Percentiles rank a stretch among this genome's conserved stretches.
Evolutionary conservation across 2,329 filamentous ascomycete species (phyloP).

Genomic region (Aspergillus ustus): DNA sequence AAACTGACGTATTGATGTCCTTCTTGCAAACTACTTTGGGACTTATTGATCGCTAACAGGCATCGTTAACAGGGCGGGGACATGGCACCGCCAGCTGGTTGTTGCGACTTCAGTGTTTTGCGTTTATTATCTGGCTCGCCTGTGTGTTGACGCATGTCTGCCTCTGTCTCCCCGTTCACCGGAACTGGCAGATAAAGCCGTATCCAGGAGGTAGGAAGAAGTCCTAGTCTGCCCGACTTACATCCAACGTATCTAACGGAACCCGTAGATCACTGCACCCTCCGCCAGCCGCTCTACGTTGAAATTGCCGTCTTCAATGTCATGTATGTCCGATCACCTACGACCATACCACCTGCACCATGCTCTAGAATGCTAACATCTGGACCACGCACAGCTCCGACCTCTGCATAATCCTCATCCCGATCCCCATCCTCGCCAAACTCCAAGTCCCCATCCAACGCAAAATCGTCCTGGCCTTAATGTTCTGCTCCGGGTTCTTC

Average conservation of each 20-base stretch:
- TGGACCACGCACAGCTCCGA: constrained; percentile 19
- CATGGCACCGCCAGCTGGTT: no score
- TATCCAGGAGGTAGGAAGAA: constrained; percentile 20
- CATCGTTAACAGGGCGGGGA: no score
- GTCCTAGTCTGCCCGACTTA: background rate
- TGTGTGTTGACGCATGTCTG: no score
- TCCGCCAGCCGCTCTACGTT: constrained; percentile 24
- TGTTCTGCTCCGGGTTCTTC: constrained; percentile 28
- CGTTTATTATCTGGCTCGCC: no score
- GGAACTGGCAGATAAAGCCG: constrained; percentile 27
- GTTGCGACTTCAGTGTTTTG: no score
- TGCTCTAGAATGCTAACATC: background rate
- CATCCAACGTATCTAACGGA: no score
- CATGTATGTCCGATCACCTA: constrained; percentile 12
- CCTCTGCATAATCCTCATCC: constrained; percentile 23
- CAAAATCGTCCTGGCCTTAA: constrained; percentile 22
- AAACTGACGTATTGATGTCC: no score
- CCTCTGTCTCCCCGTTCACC: background rate
- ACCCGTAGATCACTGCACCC: constrained; percentile 22
- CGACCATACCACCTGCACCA: background rate
- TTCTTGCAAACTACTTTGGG: no score
- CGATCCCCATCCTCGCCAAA: constrained; percentile 24
- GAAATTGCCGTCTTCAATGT: constrained; percentile 26
- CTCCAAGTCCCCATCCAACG: constrained; percentile 21
- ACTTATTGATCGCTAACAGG: no score